A percentile compares a stretch with the other conserved stretches of the same genome.
Evolutionary conservation across 192 early-diverging fungal genomes (phyloP).

Genomic region (Powellomyces hirtus): DNA sequence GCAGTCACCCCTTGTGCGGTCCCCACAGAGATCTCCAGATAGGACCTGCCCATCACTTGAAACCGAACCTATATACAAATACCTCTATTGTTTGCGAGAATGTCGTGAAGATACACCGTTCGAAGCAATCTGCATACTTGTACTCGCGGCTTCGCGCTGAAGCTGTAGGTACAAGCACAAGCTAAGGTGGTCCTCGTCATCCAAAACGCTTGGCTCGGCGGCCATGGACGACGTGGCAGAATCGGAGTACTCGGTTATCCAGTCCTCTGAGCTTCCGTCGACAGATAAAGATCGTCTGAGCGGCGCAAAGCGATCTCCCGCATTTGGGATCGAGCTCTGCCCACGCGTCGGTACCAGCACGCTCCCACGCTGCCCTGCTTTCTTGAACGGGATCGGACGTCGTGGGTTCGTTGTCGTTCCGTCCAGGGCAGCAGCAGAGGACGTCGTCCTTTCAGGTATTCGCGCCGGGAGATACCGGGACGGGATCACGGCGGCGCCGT

Average conservation of each 20-base stretch:
- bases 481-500: neutral
- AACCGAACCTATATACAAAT: too few species aligned
- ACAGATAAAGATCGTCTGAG: neutral
- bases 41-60: too few species aligned
- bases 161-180: neutral
- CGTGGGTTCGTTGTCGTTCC: neutral
- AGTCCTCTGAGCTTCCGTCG: neutral
- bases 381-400: slow-evolving; percentile 19
- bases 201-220: neutral
- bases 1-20: too few species aligned
- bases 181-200: neutral
- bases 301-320: neutral
- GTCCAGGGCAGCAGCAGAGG: neutral
- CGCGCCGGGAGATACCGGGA: slow-evolving; percentile 5
- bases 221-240: neutral
- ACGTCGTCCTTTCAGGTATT: slow-evolving; percentile 5
- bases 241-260: neutral
- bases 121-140: neutral
- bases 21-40: too few species aligned
- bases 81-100: too few species aligned
- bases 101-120: too few species aligned
- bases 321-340: neutral
- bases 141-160: neutral
- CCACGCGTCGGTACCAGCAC: slow-evolving; percentile 18
- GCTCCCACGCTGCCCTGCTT: slow-evolving; percentile 18